Evolutionary conservation across 805 yeast genomes (phyloP), one percentile per base, ranked within the genome.

Genomic region (Sugiyamaella lignohabitans): DNA sequence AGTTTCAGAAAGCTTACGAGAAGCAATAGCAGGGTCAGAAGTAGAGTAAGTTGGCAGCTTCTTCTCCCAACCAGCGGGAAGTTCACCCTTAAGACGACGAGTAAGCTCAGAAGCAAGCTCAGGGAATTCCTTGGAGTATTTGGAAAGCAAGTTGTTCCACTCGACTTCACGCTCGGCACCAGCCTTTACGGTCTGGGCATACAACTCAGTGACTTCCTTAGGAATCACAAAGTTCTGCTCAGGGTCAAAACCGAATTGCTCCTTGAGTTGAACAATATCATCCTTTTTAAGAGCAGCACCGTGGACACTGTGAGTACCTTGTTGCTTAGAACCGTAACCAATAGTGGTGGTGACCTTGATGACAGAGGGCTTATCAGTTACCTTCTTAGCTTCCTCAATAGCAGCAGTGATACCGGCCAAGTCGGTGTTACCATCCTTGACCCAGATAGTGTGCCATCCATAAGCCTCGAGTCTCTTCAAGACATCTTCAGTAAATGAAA

Each of bases 261-360:
- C 67, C 78, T 88, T 93, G 70, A 91, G 75, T 70, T 87, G 96
- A 61, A 75, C 79, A 62, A 89, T 76, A 65, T 91, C 98, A 63
- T 88, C 98, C 41, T 88, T 72, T 78, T 89, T 88, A 71, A 91
- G 79, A 61, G 98, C 96, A 56, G 96, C 73, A 70, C 98, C 98
- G 72, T 93, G 98, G 48, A 93, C 98, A 59, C 83, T 74, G 70
- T 84, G 91, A 53, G 96, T 79, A 61, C 98, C 98, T 59, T 78
- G 79, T 55, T 74, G 70, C 60, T 80, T 66, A 43, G 98, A 93
- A 63, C 98, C 98, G 73, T 65, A 89, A 68, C 98, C 98, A 61
- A 91, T 91, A 65, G 86, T 84, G 62, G 98, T 93, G 63, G 80
- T 77, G 65, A 91, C 74, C 70, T 87, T 82, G 67, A 91, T 84